Evolutionary conservation across 2,329 filamentous ascomycete genomes (phyloP).

Genomic region (Plectosphaerella cucumerina): DNA sequence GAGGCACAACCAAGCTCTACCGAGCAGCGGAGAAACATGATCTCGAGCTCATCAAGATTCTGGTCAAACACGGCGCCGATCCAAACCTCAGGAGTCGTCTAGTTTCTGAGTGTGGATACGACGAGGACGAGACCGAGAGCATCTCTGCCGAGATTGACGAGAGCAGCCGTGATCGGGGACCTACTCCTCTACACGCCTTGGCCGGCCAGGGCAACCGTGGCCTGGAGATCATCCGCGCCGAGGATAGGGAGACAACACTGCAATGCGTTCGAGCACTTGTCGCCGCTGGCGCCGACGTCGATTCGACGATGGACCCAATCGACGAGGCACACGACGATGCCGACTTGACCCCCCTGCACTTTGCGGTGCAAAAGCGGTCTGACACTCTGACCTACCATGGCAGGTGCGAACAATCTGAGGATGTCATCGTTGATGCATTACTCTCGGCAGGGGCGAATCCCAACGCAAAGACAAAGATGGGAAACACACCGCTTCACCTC

Average conservation of each 20-base stretch:
- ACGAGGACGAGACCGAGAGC: constrained; percentile 1
- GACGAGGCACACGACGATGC: background rate
- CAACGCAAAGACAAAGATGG: background rate
- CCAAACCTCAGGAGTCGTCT: background rate
- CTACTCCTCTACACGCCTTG: background rate
- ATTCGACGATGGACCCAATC: constrained; percentile 7
- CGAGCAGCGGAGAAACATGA: background rate
- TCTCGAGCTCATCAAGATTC: constrained; percentile 1
- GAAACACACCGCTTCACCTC: background rate
- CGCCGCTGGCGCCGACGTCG: constrained; percentile 17
- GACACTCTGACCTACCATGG: background rate
- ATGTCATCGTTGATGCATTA: background rate
- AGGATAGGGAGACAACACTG: background rate
- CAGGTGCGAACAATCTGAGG: background rate
- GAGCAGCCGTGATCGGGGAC: background rate
- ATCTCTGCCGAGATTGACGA: background rate
- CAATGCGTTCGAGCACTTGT: constrained; percentile 11
- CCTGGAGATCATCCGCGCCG: constrained; percentile 7
- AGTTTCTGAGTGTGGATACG: constrained; percentile 12
- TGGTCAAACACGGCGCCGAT: constrained; percentile 19
- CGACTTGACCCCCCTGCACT: constrained; percentile 15
- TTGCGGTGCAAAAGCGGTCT: background rate
- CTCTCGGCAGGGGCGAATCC: background rate
- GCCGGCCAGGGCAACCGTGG: background rate
- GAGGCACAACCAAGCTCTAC: background rate